Evolutionary conservation across 768 basidiomycete species (phyloP).

Genomic region (Boletus rubroflammeus): DNA sequence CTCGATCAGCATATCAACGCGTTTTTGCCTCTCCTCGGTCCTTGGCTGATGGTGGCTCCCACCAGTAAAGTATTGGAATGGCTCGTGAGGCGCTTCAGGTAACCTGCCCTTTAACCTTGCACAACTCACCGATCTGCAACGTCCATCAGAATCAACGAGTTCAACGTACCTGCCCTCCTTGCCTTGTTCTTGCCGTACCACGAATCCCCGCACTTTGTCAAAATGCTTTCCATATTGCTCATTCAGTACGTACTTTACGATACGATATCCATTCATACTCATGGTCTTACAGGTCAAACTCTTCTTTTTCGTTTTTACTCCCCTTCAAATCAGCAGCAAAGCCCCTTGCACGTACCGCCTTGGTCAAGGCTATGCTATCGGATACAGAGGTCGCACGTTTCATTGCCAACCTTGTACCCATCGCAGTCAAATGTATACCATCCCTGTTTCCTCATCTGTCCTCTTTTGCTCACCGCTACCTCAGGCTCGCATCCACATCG

Average conservation of each 20-base stretch:
- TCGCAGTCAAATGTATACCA: conserved; percentile 42
- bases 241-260: conserved; percentile 49
- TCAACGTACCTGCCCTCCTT: conserved; percentile 78
- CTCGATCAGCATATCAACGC: conserved; percentile 59
- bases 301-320: conserved; percentile 64
- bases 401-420: conserved; percentile 60
- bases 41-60: conserved; percentile 76
- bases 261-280: not conserved
- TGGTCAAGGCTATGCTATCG: conserved; percentile 75
- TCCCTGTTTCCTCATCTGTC: not conserved
- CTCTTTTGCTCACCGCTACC: conserved; percentile 3
- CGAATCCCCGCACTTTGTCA: conserved; percentile 89
- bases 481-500: conserved; percentile 51
- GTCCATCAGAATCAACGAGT: conserved; percentile 75
- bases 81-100: conserved; percentile 93
- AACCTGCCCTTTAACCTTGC: conserved; percentile 15
- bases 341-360: conserved; percentile 63
- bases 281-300: conserved; percentile 44
- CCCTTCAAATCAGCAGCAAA: conserved; percentile 77
- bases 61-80: conserved; percentile 88
- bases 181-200: conserved; percentile 91
- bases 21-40: conserved; percentile 70
- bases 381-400: conserved; percentile 72
- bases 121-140: not conserved
- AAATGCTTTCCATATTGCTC: conserved; percentile 85